A percentile compares a stretch with the other conserved stretches of the same genome.
Evolutionary conservation across 164 flowering plant genomes (phyloP).

Genomic region (Berberis thunbergii): DNA sequence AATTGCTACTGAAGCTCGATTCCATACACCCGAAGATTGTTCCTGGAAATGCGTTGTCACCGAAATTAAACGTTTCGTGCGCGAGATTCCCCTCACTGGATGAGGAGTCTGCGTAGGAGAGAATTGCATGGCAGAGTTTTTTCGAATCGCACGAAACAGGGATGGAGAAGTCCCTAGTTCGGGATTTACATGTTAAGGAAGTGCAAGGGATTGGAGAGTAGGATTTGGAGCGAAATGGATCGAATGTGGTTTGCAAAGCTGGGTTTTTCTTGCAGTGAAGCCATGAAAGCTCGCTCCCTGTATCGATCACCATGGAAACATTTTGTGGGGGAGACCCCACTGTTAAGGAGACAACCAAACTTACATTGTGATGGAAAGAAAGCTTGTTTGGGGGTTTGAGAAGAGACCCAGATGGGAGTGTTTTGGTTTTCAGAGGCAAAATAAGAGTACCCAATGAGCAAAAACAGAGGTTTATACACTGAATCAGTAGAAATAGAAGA

Average conservation of each 20-base stretch:
- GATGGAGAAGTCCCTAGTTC: slow-evolving; percentile 43
- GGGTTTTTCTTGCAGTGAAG: slow-evolving; percentile 48
- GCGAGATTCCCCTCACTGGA: slow-evolving; percentile 72
- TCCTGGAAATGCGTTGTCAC: slow-evolving; percentile 20
- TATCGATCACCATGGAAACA: slow-evolving; percentile 76
- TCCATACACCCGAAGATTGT: slow-evolving; percentile 75
- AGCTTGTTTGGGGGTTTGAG: slow-evolving; percentile 37
- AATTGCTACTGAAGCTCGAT: slow-evolving; percentile 26
- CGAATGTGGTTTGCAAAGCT: slow-evolving; percentile 21
- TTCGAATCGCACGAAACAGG: slow-evolving; percentile 65
- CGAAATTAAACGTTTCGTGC: slow-evolving; percentile 47
- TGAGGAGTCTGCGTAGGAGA: slow-evolving; percentile 69
- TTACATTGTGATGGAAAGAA: slow-evolving; percentile 56
- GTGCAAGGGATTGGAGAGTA: slow-evolving; percentile 48
- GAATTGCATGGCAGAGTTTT: slow-evolving; percentile 51
- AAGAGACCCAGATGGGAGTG: slow-evolving; percentile 15
- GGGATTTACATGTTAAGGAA: slow-evolving; percentile 46
- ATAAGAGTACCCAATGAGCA: slow-evolving; percentile 21
- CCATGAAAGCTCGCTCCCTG: slow-evolving; percentile 90
- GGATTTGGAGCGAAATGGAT: slow-evolving; percentile 45
- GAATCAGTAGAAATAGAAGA: not conserved
- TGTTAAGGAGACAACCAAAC: slow-evolving; percentile 49
- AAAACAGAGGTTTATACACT: not conserved
- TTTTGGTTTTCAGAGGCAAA: slow-evolving; percentile 47
- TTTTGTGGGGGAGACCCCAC: slow-evolving; percentile 75